phyloP scores from a whole-genome alignment of 768 basidiomycete genomes.

The Termitomyces sp. region DNA sequence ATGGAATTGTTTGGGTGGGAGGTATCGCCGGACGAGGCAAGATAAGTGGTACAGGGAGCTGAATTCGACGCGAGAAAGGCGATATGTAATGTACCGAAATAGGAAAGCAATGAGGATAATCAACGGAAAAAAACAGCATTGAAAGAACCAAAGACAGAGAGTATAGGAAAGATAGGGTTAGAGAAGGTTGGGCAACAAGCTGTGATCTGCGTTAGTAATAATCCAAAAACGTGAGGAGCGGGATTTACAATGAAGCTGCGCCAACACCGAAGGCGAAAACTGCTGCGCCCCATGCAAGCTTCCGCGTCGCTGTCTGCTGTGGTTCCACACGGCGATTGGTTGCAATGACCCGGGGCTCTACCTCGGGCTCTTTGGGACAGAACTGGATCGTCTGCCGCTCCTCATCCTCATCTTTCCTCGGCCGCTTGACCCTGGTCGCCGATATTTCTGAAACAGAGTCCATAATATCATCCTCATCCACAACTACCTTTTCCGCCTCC shows the following conservation, averaged over 20 bases:
- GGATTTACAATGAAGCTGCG: constrained; percentile 57
- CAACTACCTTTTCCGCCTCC: constrained; percentile 17
- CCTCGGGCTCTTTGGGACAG: constrained; percentile 66
- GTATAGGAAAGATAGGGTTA: constrained; percentile 15
- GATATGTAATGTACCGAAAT: background rate
- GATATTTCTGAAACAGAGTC: constrained; percentile 15
- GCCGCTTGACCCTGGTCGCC: constrained; percentile 41
- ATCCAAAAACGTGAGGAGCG: background rate
- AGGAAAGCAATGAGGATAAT: background rate
- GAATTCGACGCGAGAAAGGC: constrained; percentile 10
- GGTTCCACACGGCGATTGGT: constrained; percentile 61
- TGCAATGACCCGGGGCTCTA: constrained; percentile 43
- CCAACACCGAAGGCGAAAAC: constrained; percentile 82
- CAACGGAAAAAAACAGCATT: background rate
- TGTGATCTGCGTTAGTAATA: constrained; percentile 2
- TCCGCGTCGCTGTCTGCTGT: constrained; percentile 65
- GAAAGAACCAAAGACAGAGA: background rate
- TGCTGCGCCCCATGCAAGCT: constrained; percentile 77
- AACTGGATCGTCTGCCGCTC: constrained; percentile 36
- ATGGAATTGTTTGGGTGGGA: background rate
- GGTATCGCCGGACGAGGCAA: constrained; percentile 6
- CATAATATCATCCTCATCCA: constrained; percentile 33
- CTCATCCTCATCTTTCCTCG: constrained; percentile 50
- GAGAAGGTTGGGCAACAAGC: constrained; percentile 57
- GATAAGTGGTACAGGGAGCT: constrained; percentile 12